Conservation (phyloP, 345 rosid species). For the Melaleuca alternifolia region DNA sequence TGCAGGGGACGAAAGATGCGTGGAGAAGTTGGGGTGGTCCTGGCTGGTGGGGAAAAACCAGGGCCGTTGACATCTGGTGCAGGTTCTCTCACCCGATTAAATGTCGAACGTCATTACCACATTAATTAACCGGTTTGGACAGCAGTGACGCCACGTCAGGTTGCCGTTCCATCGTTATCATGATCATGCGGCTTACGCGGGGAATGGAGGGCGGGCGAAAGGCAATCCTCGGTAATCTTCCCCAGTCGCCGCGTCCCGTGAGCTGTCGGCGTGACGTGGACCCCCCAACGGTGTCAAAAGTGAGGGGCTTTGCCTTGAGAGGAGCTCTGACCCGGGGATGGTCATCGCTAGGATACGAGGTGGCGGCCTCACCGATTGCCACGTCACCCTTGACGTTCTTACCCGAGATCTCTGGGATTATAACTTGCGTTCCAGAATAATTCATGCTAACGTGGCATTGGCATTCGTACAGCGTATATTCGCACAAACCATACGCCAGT, state of each 20-base stretch:
- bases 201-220: background rate
- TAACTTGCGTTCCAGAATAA: background rate
- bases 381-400: background rate
- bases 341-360: background rate
- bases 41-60: background rate
- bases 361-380: background rate
- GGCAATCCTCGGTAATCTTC: background rate
- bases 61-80: background rate
- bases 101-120: background rate
- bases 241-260: background rate
- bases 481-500: background rate
- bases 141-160: background rate
- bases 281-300: background rate
- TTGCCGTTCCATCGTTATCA: background rate
- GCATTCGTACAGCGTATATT: background rate
- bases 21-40: background rate
- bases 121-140: background rate
- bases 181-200: background rate
- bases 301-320: background rate
- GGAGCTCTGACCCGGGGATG: background rate
- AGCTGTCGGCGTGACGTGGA: background rate
- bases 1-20: background rate
- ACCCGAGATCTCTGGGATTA: background rate
- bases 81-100: background rate
- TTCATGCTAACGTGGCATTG: background rate